A percentile compares a stretch with the other conserved stretches of the same genome.
Evolutionary conservation across 1,284 basidiomycete species (phyloP).

Genomic region (Coriolopsis trogii): DNA sequence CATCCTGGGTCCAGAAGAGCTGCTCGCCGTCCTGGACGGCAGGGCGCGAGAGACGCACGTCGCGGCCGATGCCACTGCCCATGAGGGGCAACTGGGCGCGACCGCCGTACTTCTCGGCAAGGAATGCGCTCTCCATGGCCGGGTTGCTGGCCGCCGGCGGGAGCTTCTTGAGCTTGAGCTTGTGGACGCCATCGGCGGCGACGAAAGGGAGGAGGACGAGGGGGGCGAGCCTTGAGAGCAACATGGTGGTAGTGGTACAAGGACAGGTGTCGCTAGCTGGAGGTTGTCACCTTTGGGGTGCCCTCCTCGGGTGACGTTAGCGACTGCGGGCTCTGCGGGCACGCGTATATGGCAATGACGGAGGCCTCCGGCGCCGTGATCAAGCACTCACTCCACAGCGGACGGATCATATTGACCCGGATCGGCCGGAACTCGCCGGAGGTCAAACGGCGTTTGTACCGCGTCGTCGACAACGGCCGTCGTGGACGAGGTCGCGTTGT

Average conservation of each 20-base stretch:
- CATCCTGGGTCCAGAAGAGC: slow-evolving; percentile 83
- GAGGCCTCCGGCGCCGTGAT: background rate
- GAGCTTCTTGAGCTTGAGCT: slow-evolving; percentile 86
- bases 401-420: slow-evolving; percentile 4
- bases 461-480: background rate
- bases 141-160: slow-evolving; percentile 63
- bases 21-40: slow-evolving; percentile 57
- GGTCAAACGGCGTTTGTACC: background rate
- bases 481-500: background rate
- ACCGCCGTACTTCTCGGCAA: slow-evolving; percentile 86
- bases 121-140: slow-evolving; percentile 76
- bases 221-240: slow-evolving; percentile 57
- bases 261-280: slow-evolving; percentile 23
- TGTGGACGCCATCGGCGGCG: slow-evolving; percentile 74
- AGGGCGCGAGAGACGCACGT: slow-evolving; percentile 50
- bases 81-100: slow-evolving; percentile 68
- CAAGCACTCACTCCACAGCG: background rate
- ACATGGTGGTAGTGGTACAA: slow-evolving; percentile 60
- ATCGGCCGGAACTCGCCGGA: background rate
- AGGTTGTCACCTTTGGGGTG: slow-evolving; percentile 19
- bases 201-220: slow-evolving; percentile 72
- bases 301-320: slow-evolving; percentile 27
- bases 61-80: slow-evolving; percentile 76
- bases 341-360: background rate
- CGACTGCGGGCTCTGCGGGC: slow-evolving; percentile 1